Base-by-base conservation (phyloP, 140 eudicot species). In the Stevia rebaudiana region DNA sequence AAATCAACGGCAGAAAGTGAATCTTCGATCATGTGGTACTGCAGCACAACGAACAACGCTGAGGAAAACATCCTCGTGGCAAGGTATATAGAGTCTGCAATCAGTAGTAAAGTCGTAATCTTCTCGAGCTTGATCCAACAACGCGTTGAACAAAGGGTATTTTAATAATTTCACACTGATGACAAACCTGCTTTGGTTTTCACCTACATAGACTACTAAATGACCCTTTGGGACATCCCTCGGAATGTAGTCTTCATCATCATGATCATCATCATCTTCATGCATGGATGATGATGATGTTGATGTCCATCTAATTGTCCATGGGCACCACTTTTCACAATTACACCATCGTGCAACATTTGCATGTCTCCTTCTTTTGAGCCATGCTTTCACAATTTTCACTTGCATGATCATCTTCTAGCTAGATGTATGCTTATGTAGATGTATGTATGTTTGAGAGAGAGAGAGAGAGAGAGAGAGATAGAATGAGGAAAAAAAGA, bases 151-250 rank as follows among this genome's bases (percentile, higher is more conserved):
- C 33, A 82, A 80, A 9, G 95, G 95, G 70, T 84, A 75, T 47
- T 82, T 80, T 28, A 90, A 83, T 63, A 90, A 59, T 22, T 72
- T 74, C 31, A 90, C 78, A 62, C 76, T 80, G 78, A 90, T 82
- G 6, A 90, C 97, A 62, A 76, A 81, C 47, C 97, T 76, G 72
- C 64, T 82, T 31, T 71, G 78, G 66, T 76, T 69, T 68, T 87
- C 77, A 35, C 97, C 97, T 15, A 90, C 97, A 24, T 90, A 90
- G 64, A 90, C 90, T 62, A 73, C 97, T 76, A 82, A 22, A 68
- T 90, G 97, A 58, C 97, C 97, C 79, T 86, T 90, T 25, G 95
- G 95, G 31, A 90, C 95, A 22, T 86, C 97, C 8, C 77, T 84
- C n/a, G 97, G 97, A 55, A 90, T 78, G 17, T 54, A 44, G 56